Evolutionary conservation across 257 asterid genomes (phyloP).

Genomic region (Solanum ahanhuiri): DNA sequence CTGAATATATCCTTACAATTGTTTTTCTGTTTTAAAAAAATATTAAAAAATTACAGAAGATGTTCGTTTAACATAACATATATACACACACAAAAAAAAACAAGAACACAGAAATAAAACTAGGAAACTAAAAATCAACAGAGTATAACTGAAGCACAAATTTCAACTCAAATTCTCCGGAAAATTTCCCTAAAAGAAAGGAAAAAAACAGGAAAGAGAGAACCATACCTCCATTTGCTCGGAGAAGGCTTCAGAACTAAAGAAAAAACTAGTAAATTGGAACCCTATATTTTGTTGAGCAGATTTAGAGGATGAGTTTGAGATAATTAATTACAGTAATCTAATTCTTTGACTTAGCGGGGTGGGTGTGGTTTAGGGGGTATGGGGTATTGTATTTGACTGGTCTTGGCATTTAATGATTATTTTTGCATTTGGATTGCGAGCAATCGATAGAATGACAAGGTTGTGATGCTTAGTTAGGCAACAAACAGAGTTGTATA

Average conservation of each 20-base stretch:
- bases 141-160: not conserved
- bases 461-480: not conserved
- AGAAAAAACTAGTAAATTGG: not conserved
- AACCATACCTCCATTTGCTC: not conserved
- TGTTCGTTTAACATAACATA: not conserved
- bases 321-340: not conserved
- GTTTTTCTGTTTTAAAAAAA: not conserved
- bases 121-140: not conserved
- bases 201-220: not conserved
- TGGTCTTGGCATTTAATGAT: not conserved
- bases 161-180: not conserved
- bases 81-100: not conserved
- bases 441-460: not conserved
- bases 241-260: not conserved
- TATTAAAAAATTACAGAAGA: not conserved
- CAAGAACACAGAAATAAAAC: not conserved
- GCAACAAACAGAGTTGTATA: not conserved
- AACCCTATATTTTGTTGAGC: not conserved
- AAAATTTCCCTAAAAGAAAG: not conserved
- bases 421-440: not conserved
- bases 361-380: not conserved
- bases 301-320: not conserved
- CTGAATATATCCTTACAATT: not conserved
- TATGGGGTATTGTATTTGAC: not conserved
- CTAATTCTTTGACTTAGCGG: not conserved